phyloP scores from a whole-genome alignment of 345 rosid species.

The Ricinus communis region DNA sequence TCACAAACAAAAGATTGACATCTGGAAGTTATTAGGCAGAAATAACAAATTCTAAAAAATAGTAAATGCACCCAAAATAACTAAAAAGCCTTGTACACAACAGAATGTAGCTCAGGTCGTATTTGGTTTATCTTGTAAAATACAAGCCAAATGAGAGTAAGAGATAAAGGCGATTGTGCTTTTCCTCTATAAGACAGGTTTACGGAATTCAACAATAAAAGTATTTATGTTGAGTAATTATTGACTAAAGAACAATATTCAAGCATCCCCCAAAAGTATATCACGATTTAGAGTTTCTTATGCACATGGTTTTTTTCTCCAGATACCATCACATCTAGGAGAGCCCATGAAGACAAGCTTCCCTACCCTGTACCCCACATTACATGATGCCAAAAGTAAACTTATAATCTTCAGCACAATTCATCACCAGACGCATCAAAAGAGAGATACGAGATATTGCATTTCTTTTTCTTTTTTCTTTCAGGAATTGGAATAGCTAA shows the following conservation, averaged over 20 bases:
- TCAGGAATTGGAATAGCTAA: neutral
- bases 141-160: neutral
- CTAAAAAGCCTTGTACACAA: neutral
- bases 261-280: neutral
- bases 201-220: neutral
- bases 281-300: neutral
- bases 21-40: neutral
- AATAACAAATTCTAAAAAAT: neutral
- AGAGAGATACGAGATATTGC: neutral
- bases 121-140: neutral
- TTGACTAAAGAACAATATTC: neutral
- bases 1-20: neutral
- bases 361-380: neutral
- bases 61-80: neutral
- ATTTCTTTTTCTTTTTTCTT: neutral
- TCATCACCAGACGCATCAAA: neutral
- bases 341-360: neutral
- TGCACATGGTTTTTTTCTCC: too few relatives aligned
- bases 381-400: neutral
- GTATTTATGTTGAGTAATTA: neutral
- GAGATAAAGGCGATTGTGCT: neutral
- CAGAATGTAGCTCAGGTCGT: neutral
- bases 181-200: neutral
- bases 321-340: neutral
- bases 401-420: neutral